Evolutionary conservation across 1,284 basidiomycete species (phyloP).

Genomic region (Leccinum pachyderme): DNA sequence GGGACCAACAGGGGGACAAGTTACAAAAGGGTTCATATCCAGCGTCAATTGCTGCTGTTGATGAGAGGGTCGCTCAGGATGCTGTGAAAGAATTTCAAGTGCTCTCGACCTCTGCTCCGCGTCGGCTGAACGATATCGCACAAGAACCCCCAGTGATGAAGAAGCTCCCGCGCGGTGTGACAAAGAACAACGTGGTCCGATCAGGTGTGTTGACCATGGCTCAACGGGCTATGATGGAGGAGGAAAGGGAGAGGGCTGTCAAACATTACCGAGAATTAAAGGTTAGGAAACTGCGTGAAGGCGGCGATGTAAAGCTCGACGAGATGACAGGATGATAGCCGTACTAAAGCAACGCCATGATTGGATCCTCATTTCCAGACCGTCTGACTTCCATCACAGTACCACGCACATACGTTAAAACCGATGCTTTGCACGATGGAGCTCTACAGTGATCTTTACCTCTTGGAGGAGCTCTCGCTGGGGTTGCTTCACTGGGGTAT

Average conservation of each 20-base stretch:
- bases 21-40: slow-evolving; percentile 17
- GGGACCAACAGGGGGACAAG: slow-evolving; percentile 18
- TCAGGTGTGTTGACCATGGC: slow-evolving; percentile 63
- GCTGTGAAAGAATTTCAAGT: slow-evolving; percentile 53
- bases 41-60: slow-evolving; percentile 8
- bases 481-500: neutral
- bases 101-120: slow-evolving; percentile 54
- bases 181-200: slow-evolving; percentile 30
- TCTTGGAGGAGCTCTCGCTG: slow-evolving; percentile 1
- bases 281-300: slow-evolving; percentile 35
- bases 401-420: slow-evolving; percentile 3
- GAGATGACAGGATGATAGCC: slow-evolving; percentile 4
- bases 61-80: slow-evolving; percentile 19
- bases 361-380: neutral
- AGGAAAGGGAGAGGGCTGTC: slow-evolving; percentile 68
- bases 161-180: slow-evolving; percentile 42
- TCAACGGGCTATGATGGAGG: slow-evolving; percentile 72
- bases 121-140: slow-evolving; percentile 67
- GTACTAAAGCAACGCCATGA: slow-evolving; percentile 9
- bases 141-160: slow-evolving; percentile 59
- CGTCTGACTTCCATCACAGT: slow-evolving; percentile 3
- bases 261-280: slow-evolving; percentile 67
- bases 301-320: slow-evolving; percentile 9
- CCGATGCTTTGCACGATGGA: neutral
- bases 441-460: neutral